These are phyloP conservation scores for Spizellomyces sp. DNA, from an alignment of 192 early-diverging fungal species.

Conservation along the genomic window DNA sequence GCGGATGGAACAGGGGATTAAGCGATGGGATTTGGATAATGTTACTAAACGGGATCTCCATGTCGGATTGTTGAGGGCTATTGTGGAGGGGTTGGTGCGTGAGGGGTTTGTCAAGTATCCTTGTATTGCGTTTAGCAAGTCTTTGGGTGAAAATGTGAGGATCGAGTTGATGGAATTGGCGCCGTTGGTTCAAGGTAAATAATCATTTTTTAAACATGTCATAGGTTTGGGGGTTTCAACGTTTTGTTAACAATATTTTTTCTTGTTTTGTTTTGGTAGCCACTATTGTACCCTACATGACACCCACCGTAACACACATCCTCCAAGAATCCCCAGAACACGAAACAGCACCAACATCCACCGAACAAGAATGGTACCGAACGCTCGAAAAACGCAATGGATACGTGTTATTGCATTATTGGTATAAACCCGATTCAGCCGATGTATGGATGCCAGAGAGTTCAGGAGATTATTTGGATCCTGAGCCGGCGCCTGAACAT, in stretches of 20 bases:
- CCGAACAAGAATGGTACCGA: conserved; percentile 33
- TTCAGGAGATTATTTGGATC: conserved; percentile 33
- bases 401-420: conserved; percentile 34
- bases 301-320: conserved; percentile 27
- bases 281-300: conserved; percentile 15
- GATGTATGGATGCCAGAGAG: conserved; percentile 29
- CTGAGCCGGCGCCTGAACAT: conserved; percentile 57
- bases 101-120: conserved; percentile 10
- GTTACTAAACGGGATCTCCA: neutral
- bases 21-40: conserved; percentile 28
- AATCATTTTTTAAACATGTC: no score
- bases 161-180: conserved; percentile 18
- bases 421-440: conserved; percentile 35
- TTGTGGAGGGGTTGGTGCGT: conserved; percentile 1
- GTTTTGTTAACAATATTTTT: no score
- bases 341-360: neutral
- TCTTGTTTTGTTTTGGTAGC: no score
- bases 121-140: conserved; percentile 1
- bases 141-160: neutral
- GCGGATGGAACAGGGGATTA: neutral
- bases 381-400: conserved; percentile 33
- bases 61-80: neutral
- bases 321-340: conserved; percentile 7
- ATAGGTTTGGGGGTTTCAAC: no score
- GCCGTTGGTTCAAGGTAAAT: neutral